A percentile compares a stretch with the other conserved stretches of the same genome.
phyloP scores from a whole-genome alignment of 768 basidiomycete genomes.

The Agrocybe pediades region DNA sequence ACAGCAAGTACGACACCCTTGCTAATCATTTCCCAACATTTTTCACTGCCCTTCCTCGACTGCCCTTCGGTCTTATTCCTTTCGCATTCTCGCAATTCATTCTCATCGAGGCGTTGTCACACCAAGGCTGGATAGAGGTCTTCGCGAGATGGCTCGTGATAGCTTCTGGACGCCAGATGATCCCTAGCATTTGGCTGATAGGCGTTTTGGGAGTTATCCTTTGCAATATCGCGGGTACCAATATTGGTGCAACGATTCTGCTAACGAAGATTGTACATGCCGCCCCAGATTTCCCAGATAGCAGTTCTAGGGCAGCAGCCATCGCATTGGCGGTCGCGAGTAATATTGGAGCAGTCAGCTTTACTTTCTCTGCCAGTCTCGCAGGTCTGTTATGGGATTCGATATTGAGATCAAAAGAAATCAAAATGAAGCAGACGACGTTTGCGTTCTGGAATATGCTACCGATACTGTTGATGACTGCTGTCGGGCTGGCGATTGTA shows the following conservation, averaged over 20 bases:
- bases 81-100: conserved; percentile 97
- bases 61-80: conserved; percentile 82
- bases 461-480: conserved; percentile 66
- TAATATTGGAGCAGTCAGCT: conserved; percentile 90
- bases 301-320: conserved; percentile 54
- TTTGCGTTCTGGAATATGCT: conserved; percentile 78
- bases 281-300: conserved; percentile 33
- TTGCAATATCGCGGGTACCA: conserved; percentile 85
- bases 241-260: conserved; percentile 90
- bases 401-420: conserved; percentile 75
- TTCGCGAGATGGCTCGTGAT: conserved; percentile 70
- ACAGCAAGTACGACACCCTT: conserved; percentile 12
- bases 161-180: conserved; percentile 43
- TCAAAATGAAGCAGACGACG: conserved; percentile 53
- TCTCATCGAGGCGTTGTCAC: conserved; percentile 80
- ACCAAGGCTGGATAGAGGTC: conserved; percentile 86
- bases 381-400: conserved; percentile 85
- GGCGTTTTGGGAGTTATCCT: conserved; percentile 72
- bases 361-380: conserved; percentile 86
- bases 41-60: conserved; percentile 59
- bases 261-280: conserved; percentile 75
- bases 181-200: conserved; percentile 63
- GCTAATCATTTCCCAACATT: conserved; percentile 68
- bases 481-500: conserved; percentile 67
- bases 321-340: conserved; percentile 82